Evolutionary conservation across 805 yeast genomes (phyloP).

Genomic region (Ogataea sp.): DNA sequence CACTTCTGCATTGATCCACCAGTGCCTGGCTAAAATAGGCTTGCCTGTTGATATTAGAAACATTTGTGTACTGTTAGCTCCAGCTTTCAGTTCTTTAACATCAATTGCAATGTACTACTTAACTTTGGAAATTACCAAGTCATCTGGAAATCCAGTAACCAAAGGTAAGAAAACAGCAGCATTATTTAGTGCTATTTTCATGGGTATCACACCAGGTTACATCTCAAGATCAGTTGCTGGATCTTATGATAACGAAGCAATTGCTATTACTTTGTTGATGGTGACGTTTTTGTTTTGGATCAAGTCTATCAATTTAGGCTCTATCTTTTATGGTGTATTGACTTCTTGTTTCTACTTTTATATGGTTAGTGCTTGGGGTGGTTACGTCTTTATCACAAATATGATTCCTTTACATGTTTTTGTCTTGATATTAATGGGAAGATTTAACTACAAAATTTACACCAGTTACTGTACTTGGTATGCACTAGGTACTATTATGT

Average conservation of each 20-base stretch:
- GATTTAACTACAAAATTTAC: constrained; percentile 76
- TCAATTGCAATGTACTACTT: constrained; percentile 84
- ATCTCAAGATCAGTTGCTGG: constrained; percentile 98
- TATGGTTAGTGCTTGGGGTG: constrained; percentile 99
- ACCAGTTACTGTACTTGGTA: constrained; percentile 96
- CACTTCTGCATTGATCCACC: constrained; percentile 88
- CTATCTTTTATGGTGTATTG: constrained; percentile 72
- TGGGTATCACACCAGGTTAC: constrained; percentile 98
- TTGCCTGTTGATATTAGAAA: constrained; percentile 92
- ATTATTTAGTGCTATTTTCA: constrained; percentile 82
- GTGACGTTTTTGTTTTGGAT: constrained; percentile 95
- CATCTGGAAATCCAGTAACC: constrained; percentile 18
- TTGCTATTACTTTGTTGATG: constrained; percentile 93
- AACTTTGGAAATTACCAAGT: constrained; percentile 83
- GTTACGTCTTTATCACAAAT: constrained; percentile 96
- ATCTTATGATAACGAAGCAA: constrained; percentile 97
- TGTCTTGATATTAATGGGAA: constrained; percentile 86
- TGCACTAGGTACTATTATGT: constrained; percentile 92
- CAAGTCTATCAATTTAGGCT: constrained; percentile 86
- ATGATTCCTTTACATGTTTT: constrained; percentile 94
- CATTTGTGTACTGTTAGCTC: constrained; percentile 92
- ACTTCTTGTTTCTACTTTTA: constrained; percentile 90
- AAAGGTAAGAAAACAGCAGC: constrained; percentile 57
- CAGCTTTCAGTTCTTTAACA: constrained; percentile 90
- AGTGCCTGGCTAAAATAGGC: constrained; percentile 51